Evolutionary conservation across 108 stramenopile genomes (phyloP).

Genomic region (Conticribra weissflogii): DNA sequence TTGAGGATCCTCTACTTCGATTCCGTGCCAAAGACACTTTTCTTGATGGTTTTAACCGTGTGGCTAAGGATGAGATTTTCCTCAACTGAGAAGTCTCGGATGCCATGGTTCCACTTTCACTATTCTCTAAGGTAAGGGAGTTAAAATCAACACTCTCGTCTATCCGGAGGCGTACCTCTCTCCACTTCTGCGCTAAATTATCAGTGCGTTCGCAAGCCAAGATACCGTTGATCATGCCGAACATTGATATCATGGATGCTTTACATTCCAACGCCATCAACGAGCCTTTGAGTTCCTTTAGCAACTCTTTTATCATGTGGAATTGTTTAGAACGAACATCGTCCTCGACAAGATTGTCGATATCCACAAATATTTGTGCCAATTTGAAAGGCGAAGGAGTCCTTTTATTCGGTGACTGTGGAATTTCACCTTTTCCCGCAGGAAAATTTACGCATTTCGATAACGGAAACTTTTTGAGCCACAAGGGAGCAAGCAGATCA

Average conservation of each 20-base stretch:
- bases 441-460: slow-evolving; percentile 10
- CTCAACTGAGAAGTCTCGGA: too few relatives aligned
- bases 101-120: too few relatives aligned
- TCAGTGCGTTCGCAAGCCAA: too few relatives aligned
- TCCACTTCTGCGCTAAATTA: too few relatives aligned
- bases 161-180: too few relatives aligned
- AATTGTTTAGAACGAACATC: not conserved
- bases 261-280: slow-evolving; percentile 19
- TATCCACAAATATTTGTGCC: slow-evolving; percentile 13
- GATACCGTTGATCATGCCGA: slow-evolving; percentile 26
- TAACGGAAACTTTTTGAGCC: slow-evolving; percentile 26
- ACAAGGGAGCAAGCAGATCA: slow-evolving; percentile 42
- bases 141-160: too few relatives aligned
- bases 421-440: slow-evolving; percentile 2
- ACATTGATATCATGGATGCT: slow-evolving; percentile 4
- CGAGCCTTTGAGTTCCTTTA: slow-evolving; percentile 32
- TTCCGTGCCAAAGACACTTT: too few relatives aligned
- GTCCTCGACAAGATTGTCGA: slow-evolving; percentile 11
- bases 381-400: slow-evolving; percentile 7
- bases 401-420: not conserved
- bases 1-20: too few relatives aligned
- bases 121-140: too few relatives aligned
- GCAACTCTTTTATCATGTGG: slow-evolving; percentile 9
- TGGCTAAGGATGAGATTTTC: too few relatives aligned
- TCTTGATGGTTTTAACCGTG: too few relatives aligned